Percentiles rank a stretch among this genome's conserved stretches.
Conservation (phyloP, 164 flowering plant species). For the Liquidambar formosana region DNA sequence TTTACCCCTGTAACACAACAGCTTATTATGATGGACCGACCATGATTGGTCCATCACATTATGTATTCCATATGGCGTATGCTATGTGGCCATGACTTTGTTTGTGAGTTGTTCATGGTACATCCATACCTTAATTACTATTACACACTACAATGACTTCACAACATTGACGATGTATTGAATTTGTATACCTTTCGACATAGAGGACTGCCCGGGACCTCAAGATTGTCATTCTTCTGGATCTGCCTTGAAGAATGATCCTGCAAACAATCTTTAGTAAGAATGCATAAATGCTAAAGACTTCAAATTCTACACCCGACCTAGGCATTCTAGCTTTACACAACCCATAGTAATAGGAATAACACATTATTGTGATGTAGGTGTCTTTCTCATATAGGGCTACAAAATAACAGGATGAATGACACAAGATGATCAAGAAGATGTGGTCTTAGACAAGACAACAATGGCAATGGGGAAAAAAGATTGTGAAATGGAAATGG, state of each 20-base stretch:
- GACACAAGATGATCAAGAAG: not conserved
- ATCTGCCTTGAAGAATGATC: constrained; percentile 28
- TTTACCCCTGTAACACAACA: too few species aligned
- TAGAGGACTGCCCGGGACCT: constrained; percentile 39
- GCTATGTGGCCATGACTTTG: too few species aligned
- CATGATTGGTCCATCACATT: too few species aligned
- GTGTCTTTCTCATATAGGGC: not conserved
- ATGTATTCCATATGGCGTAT: too few species aligned
- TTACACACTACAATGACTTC: not conserved
- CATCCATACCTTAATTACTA: not conserved
- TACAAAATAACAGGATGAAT: not conserved
- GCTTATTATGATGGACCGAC: too few species aligned
- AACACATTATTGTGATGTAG: not conserved
- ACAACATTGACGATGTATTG: not conserved
- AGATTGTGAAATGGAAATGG: not conserved
- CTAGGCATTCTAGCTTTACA: not conserved
- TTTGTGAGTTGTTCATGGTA: too few species aligned
- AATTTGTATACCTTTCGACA: constrained; percentile 35
- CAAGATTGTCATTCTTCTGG: constrained; percentile 27
- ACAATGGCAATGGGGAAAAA: not conserved
- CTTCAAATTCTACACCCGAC: not conserved
- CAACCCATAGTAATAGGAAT: not conserved
- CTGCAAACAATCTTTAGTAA: constrained; percentile 29
- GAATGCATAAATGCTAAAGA: constrained; percentile 1
- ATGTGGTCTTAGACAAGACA: not conserved